Evolutionary conservation across 2,329 filamentous ascomycete genomes (phyloP), one percentile per base, ranked within the genome.

Genomic region (Beauveria asiatica): DNA sequence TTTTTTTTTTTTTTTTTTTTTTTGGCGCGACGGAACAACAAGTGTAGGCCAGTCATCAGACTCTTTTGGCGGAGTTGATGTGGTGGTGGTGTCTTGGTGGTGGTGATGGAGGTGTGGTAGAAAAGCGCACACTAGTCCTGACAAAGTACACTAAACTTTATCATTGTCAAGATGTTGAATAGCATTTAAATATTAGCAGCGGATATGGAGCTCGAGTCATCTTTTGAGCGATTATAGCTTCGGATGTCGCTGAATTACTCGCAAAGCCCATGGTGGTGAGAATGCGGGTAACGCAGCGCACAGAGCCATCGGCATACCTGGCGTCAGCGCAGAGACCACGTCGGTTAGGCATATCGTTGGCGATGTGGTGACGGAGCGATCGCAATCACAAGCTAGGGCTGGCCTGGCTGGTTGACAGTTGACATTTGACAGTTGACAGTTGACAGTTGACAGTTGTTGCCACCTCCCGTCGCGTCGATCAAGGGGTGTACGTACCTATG

Each of bases 231-330:
- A 3, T 56, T 21, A 39, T 21, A 44, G 37, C n/a, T 25, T 25
- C 56, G 56, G 56, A 39, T 58, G 21, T 58, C 56, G 56, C 46
- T 58, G 21, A 3, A 46, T 49, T 37, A 57, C 44, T 33, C 13
- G 56, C 23, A 50, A 58, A 51, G 46, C 46, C 51, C 21, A 44
- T 58, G 37, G 56, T 27, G 41, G 13, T 27, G 16, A 53, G 57
- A 52, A 59, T 52, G 57, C 49, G 57, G 57, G 41, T 27, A 41
- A 52, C 46, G 57, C 57, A 59, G 49, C 48, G 57, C 48, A 52
- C 57, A 59, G 57, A 49, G n/a, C 46, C 33, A 4, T 39, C 5
- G 23, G 27, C 39, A 45, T 46, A n/a, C 46, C 56, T 45, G 57
- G 48, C 57, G 57, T 52, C 37, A 52, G 48, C 39, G 57, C 48